These are phyloP conservation scores for Boletus rubescentipes DNA, from an alignment of 768 basidiomycete genomes.

Conservation along the genomic window DNA sequence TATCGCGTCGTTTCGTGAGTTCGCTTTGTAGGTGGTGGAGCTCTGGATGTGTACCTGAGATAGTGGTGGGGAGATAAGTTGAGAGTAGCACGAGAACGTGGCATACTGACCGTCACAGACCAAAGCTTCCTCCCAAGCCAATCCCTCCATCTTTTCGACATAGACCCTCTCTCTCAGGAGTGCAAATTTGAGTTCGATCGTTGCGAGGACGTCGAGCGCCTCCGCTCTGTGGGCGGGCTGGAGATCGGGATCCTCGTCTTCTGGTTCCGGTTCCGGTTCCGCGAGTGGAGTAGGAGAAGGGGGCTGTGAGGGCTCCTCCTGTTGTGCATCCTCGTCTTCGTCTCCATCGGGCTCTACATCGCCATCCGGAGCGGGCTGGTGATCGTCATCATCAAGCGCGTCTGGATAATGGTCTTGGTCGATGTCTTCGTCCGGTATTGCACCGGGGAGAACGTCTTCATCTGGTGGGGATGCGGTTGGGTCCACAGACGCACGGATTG, in stretches of 20 bases:
- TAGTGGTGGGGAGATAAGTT: background rate
- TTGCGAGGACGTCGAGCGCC: conserved; percentile 83
- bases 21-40: conserved; percentile 78
- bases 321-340: conserved; percentile 35
- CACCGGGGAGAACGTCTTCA: conserved; percentile 8
- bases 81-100: background rate
- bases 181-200: conserved; percentile 93
- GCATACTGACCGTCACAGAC: conserved; percentile 65
- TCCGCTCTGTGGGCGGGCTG: conserved; percentile 84
- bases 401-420: conserved; percentile 21
- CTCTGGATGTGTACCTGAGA: conserved; percentile 83
- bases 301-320: conserved; percentile 25
- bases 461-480: conserved; percentile 21
- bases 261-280: conserved; percentile 27
- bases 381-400: conserved; percentile 24
- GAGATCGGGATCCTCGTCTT: conserved; percentile 61
- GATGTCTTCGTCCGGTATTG: conserved; percentile 31
- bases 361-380: conserved; percentile 15
- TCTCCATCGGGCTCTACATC: conserved; percentile 28
- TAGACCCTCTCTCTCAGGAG: conserved; percentile 83
- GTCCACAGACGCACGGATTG: conserved; percentile 17
- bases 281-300: conserved; percentile 24
- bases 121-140: conserved; percentile 85
- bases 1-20: conserved; percentile 73
- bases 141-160: conserved; percentile 89